Base-by-base conservation (phyloP, 371 early-diverging fungal species). In the Apophysomyces variabilis region DNA sequence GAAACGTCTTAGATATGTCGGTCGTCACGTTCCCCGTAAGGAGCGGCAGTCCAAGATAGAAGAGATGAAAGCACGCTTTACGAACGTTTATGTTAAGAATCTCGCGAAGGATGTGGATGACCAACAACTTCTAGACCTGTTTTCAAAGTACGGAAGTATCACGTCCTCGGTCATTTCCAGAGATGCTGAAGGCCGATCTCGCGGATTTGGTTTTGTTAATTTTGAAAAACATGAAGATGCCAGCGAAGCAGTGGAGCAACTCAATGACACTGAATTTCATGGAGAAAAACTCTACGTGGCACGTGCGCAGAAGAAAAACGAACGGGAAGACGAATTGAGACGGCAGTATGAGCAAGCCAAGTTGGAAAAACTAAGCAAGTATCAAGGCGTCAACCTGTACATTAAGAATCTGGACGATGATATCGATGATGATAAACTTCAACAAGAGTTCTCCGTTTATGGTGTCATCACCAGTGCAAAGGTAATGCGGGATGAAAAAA, bases 51-150 rank as follows among this genome's bases (percentile, higher is more conserved):
- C 91, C 75, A 97, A 94, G 88, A 87, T 92, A 54, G 97, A 98
- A 75, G 93, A 96, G 87, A 76, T 89, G 75, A 90, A 93, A 74
- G 84, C 94, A 66, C 89, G 94, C 74, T 97, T 93, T 87, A 98
- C 98, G 78, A 99, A 99, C 87, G 89, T 99, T 63, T 99, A 97
- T 84, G 91, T 99, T 75, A 99, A 98, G 90, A 98, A 99, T 88
- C 76, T 99, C 66, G 95, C 94, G 66, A 84, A 89, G 63, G 84
- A 87, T 57, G 90, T 98, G 64, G 84, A 85, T 61, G 92, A 97
- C 73, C 92, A 93, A 13, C 90, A 92, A 73, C 89, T 99, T 68
- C 72, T 79, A 46, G 88, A 88, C 63, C 72, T 99, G 82, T 99
- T 99, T 79, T 72, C 72, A 56, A 83, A 86, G 73, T 97, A 84